These are phyloP conservation scores for Arthrinium puccinioides DNA, from an alignment of 2,329 filamentous ascomycete species.

Conservation along the genomic window DNA sequence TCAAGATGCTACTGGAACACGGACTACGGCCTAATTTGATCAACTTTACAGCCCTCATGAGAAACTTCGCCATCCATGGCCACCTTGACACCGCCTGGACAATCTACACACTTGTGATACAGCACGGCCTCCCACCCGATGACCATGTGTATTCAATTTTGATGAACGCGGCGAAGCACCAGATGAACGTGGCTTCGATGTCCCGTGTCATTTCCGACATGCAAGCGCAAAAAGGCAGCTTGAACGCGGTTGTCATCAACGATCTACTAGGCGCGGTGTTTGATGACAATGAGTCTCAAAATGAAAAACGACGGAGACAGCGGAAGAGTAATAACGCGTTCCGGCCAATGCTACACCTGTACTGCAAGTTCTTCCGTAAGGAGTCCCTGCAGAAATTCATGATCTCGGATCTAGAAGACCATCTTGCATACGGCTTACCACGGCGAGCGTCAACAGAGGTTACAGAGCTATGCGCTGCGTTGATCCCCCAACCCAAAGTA, in stretches of 20 bases:
- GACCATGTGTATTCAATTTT: conserved; percentile 60
- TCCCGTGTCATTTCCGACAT: conserved; percentile 47
- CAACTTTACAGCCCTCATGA: conserved; percentile 60
- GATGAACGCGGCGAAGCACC: conserved; percentile 60
- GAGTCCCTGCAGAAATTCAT: conserved; percentile 33
- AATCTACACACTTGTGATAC: conserved; percentile 56
- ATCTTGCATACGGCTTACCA: conserved; percentile 13
- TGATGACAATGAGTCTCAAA: conserved; percentile 30
- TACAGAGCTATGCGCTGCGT: conserved; percentile 7
- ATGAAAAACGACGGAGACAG: conserved; percentile 18
- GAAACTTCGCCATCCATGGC: conserved; percentile 60
- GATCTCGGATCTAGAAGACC: conserved; percentile 16
- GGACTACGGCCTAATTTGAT: conserved; percentile 57
- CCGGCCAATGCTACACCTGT: conserved; percentile 39
- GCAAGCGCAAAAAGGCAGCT: conserved; percentile 32
- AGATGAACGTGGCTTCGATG: conserved; percentile 46
- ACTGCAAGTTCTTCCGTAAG: conserved; percentile 38
- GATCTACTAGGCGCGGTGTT: conserved; percentile 47
- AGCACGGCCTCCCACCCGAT: conserved; percentile 56
- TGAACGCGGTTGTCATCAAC: conserved; percentile 40
- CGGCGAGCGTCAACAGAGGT: conserved; percentile 9
- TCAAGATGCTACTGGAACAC: conserved; percentile 48
- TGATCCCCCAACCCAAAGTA: conserved; percentile 12
- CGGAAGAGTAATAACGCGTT: conserved; percentile 32
- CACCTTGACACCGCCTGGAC: conserved; percentile 56